These are phyloP conservation scores for Bolboschoenoplectus hybrid DNA, from an alignment of 202 grass and related monocot species.

Conservation along the genomic window DNA sequence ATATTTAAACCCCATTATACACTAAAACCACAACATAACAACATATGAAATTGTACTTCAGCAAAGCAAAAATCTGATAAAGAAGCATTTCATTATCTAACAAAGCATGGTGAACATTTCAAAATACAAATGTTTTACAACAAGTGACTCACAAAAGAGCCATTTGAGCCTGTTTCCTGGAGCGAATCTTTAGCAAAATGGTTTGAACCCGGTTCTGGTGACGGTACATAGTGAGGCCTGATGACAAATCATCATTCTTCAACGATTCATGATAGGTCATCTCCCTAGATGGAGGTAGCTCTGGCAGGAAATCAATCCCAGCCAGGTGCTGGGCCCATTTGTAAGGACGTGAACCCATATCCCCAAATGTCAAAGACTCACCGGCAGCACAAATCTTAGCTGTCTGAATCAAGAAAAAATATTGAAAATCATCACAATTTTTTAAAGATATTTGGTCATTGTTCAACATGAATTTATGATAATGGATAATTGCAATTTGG, in stretches of 20 bases:
- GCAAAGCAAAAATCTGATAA: slow-evolving; percentile 34
- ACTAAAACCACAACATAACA: slow-evolving; percentile 36
- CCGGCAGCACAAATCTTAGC: slow-evolving; percentile 79
- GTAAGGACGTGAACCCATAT: slow-evolving; percentile 79
- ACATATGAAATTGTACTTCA: slow-evolving; percentile 2
- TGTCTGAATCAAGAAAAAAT: slow-evolving; percentile 58
- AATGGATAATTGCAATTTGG: neutral
- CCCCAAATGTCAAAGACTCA: slow-evolving; percentile 61
- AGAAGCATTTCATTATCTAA: slow-evolving; percentile 48
- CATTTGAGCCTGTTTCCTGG: slow-evolving; percentile 78
- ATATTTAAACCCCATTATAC: slow-evolving; percentile 38
- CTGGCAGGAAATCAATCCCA: slow-evolving; percentile 94
- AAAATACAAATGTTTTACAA: slow-evolving; percentile 45
- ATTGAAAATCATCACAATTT: slow-evolving; percentile 6
- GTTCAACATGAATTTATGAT: neutral
- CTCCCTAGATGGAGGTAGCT: slow-evolving; percentile 56
- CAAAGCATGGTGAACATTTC: slow-evolving; percentile 43
- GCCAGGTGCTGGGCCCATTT: slow-evolving; percentile 97
- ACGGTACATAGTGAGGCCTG: slow-evolving; percentile 71
- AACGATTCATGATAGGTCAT: slow-evolving; percentile 49
- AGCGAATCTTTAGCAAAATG: slow-evolving; percentile 95
- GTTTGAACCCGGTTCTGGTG: slow-evolving; percentile 73
- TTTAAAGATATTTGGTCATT: neutral
- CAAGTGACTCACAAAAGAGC: slow-evolving; percentile 92
- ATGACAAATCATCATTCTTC: slow-evolving; percentile 61